A percentile compares a stretch with the other conserved stretches of the same genome.
Conservation (phyloP, 345 rosid species). For the Linum usitatissimum region DNA sequence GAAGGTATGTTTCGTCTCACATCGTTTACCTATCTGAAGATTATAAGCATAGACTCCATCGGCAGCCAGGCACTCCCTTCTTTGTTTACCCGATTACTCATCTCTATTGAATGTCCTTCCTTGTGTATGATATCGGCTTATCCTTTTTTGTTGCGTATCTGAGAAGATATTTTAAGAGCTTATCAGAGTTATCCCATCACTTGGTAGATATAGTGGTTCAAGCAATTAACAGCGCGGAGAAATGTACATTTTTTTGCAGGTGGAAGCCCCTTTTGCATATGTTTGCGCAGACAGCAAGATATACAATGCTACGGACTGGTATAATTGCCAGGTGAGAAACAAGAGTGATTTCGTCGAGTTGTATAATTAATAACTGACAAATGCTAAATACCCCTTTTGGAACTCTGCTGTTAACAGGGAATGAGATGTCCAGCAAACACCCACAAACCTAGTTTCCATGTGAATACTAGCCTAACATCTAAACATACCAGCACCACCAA, state of each 20-base stretch:
- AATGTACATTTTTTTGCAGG: conserved; percentile 28
- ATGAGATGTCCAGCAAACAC: conserved; percentile 89
- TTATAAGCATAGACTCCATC: not conserved
- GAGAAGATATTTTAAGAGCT: not conserved
- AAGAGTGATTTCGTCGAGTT: not conserved
- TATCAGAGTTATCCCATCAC: not conserved
- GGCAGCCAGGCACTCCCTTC: not conserved
- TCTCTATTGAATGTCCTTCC: not conserved
- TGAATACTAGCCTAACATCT: conserved; percentile 59
- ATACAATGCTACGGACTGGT: conserved; percentile 91
- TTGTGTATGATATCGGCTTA: not conserved
- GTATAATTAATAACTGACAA: not conserved
- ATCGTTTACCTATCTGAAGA: not conserved
- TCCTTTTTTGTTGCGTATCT: not conserved
- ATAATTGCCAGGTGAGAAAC: conserved; percentile 69
- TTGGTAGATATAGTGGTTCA: not conserved
- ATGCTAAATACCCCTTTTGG: not conserved
- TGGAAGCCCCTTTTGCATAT: conserved; percentile 71
- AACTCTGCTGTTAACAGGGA: conserved; percentile 45
- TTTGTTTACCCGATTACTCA: not conserved
- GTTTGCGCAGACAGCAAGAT: conserved; percentile 86
- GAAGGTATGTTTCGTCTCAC: conserved; percentile 37
- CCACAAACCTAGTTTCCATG: conserved; percentile 96
- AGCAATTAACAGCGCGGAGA: not conserved
- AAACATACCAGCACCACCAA: conserved; percentile 31